Evolutionary conservation across 257 asterid genomes (phyloP).

Genomic region (Buddleja alternifolia): DNA sequence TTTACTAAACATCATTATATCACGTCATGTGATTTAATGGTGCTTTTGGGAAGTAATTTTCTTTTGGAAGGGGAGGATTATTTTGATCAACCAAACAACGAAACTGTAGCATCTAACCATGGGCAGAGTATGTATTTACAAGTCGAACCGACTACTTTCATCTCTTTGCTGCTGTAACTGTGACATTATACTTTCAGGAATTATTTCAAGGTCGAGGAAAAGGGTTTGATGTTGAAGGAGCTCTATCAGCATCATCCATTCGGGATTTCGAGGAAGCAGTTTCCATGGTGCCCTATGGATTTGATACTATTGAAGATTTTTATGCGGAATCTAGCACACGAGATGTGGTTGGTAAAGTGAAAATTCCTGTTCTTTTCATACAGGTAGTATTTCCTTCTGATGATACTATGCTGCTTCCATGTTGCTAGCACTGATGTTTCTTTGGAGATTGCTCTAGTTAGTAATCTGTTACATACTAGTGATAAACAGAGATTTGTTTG

Average conservation of each 20-base stretch:
- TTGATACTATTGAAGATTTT: slow-evolving; percentile 65
- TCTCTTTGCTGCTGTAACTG: slow-evolving; percentile 23
- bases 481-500: neutral
- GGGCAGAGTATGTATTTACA: neutral
- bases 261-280: slow-evolving; percentile 85
- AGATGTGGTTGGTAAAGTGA: slow-evolving; percentile 72
- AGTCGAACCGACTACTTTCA: slow-evolving; percentile 12
- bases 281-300: slow-evolving; percentile 87
- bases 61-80: neutral
- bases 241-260: slow-evolving; percentile 69
- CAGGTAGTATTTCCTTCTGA: slow-evolving; percentile 59
- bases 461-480: slow-evolving; percentile 12
- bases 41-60: slow-evolving; percentile 1
- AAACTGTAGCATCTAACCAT: slow-evolving; percentile 15
- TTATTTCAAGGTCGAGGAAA: slow-evolving; percentile 90
- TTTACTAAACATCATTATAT: neutral
- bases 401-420: slow-evolving; percentile 8
- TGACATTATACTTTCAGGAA: slow-evolving; percentile 56
- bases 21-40: neutral
- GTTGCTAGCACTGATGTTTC: slow-evolving; percentile 2
- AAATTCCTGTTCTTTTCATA: slow-evolving; percentile 88
- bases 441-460: slow-evolving; percentile 5
- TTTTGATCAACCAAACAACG: neutral
- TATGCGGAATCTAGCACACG: slow-evolving; percentile 86
- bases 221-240: slow-evolving; percentile 80